Conservation (phyloP, 257 asterid genomes). For the Nicotiana paniculata region DNA sequence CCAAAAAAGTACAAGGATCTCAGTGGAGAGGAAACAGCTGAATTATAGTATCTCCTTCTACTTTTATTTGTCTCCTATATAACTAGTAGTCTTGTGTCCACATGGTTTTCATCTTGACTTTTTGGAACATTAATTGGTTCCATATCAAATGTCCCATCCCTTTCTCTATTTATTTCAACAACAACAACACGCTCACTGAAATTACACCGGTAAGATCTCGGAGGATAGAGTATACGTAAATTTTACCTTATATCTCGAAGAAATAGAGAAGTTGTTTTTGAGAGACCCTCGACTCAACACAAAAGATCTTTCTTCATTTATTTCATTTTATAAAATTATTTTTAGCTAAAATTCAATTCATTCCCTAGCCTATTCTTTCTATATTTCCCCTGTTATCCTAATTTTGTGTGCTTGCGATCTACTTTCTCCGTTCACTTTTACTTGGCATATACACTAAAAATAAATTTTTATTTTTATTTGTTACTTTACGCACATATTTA, state of each 20-base stretch:
- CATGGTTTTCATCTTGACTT: neutral
- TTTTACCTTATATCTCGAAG: too few species aligned
- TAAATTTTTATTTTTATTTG: too few species aligned
- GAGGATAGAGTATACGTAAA: too few species aligned
- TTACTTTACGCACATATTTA: too few species aligned
- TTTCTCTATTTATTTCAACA: neutral
- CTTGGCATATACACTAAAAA: too few species aligned
- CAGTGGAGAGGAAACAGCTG: neutral
- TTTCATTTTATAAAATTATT: neutral
- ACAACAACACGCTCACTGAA: too few species aligned
- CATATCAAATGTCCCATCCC: neutral
- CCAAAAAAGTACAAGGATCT: neutral
- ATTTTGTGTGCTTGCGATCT: neutral
- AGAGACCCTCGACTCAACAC: too few species aligned
- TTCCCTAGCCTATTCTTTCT: neutral
- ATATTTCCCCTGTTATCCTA: neutral
- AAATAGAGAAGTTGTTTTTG: fast-evolving
- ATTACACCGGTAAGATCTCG: fast-evolving
- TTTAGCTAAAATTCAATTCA: neutral
- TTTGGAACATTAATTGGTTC: neutral
- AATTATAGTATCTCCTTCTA: neutral
- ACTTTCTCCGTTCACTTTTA: too few species aligned
- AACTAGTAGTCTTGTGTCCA: neutral
- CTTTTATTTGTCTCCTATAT: neutral
- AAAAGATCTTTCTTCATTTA: neutral